Base-by-base conservation (phyloP, 169 alveolate genomes). In the Eimeria maxima region DNA sequence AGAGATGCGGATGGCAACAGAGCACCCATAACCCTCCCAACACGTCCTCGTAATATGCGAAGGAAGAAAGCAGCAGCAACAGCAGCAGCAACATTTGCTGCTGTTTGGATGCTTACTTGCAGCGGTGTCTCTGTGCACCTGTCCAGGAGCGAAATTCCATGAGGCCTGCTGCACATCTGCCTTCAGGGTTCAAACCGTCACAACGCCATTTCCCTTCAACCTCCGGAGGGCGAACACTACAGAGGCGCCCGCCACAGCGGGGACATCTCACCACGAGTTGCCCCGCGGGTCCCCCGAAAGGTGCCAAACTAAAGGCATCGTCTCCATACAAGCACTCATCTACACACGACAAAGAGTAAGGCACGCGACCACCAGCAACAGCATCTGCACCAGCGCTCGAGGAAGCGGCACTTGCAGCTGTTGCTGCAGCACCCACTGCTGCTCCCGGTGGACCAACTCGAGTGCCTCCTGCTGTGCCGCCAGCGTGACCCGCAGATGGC, bases 201-300 rank as follows among this genome's bases (percentile, higher is more conserved):
- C 96, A 93, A 22, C 96, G n/a, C 96, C 96, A 93, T 86, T 93
- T 93, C n/a, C 96, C 96, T 20, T 76, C 93, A 3, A 57, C 42
- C 44, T 73, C 93, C 20, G 92, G 53, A 11, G 92, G 71, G 14
- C 53, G 3, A 10, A 76, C 55, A 5, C 71, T n/a, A 24, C 50
- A 27, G 18, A 93, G 92, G 14, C 67, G 57, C 22, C 88, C 63
- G 5, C 96, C 96, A 44, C 96, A 93, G 27, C 93, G 67, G 44
- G 96, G 96, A 45, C 96, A 93, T 24, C 96, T 67, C 24, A 93
- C 93, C 1, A 14, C 27, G 8, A 53, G 16, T n/a, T 42, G 76
- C n/a, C 50, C 27, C 22, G 80, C 42, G 45, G 69, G 71, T 69
- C 84, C 84, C 74, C 90, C 81, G 33, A 55, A 8, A 47, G 67